Evolutionary conservation across 352 stramenopile genomes (phyloP).

Genomic region (Globisporangium yorkense): DNA sequence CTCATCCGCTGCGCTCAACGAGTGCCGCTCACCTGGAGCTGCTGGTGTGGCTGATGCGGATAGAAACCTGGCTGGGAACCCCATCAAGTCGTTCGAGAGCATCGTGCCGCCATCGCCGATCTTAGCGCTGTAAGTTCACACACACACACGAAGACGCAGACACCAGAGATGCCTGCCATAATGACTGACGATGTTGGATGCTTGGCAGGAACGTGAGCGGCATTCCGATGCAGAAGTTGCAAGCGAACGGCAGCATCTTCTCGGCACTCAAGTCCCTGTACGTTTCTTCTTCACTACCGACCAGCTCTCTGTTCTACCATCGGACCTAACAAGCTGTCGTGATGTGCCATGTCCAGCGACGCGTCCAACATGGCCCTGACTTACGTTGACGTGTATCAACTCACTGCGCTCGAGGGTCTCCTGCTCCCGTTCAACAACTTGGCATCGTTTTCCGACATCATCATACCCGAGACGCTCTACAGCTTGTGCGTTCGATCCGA

Average conservation of each 20-base stretch:
- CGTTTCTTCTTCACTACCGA: neutral
- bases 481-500: constrained; percentile 2
- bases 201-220: constrained; percentile 5
- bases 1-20: neutral
- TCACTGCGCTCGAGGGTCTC: constrained; percentile 5
- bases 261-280: constrained; percentile 8
- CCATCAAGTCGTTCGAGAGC: constrained; percentile 7
- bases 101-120: constrained; percentile 3
- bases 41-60: neutral
- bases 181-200: neutral
- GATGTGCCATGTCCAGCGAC: constrained; percentile 1
- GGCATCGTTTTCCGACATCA: constrained; percentile 5
- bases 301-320: neutral
- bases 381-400: neutral
- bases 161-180: neutral
- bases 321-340: neutral
- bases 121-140: constrained; percentile 4
- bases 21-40: neutral
- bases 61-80: constrained; percentile 11
- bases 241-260: neutral
- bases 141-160: no score
- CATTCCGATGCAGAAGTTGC: constrained; percentile 1
- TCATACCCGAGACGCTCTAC: constrained; percentile 4
- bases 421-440: constrained; percentile 11
- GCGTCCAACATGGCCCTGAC: constrained; percentile 12